Evolutionary conservation across 164 flowering plant species (phyloP).

Genomic region (Nelumbo lutea): DNA sequence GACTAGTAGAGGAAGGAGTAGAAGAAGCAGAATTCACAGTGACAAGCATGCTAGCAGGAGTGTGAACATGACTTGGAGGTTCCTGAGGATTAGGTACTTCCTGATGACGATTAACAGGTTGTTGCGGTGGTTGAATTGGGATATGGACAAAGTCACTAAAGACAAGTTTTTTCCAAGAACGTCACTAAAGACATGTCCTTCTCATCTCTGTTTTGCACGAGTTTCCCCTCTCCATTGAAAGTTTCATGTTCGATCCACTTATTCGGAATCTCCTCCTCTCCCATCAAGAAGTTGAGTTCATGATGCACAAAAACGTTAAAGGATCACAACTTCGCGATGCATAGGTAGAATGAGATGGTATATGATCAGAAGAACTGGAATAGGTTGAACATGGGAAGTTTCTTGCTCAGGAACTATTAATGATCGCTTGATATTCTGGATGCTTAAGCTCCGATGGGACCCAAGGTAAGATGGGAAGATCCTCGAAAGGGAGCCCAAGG

Average conservation of each 20-base stretch:
- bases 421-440: conserved; percentile 70
- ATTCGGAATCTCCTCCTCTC: conserved; percentile 59
- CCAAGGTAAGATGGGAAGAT: conserved; percentile 70
- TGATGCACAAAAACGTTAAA: conserved; percentile 77
- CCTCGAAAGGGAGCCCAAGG: conserved; percentile 53
- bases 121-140: no score
- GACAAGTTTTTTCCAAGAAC: no score
- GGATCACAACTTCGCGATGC: conserved; percentile 65
- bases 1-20: no score
- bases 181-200: no score
- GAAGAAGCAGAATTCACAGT: no score
- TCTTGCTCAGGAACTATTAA: conserved; percentile 58
- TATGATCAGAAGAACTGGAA: conserved; percentile 79
- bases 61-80: no score
- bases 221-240: no score
- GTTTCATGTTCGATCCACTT: conserved; percentile 24
- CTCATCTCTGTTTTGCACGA: no score
- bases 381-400: conserved; percentile 74
- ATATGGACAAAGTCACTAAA: no score
- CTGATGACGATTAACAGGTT: no score
- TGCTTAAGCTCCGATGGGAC: conserved; percentile 78
- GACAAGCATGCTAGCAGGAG: no score
- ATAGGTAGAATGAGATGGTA: conserved; percentile 78
- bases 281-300: conserved; percentile 68
- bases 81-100: no score